Evolutionary conservation across 306 rosid genomes (phyloP), one percentile per base, ranked within the genome.

Genomic region (Inga leiocalycina): DNA sequence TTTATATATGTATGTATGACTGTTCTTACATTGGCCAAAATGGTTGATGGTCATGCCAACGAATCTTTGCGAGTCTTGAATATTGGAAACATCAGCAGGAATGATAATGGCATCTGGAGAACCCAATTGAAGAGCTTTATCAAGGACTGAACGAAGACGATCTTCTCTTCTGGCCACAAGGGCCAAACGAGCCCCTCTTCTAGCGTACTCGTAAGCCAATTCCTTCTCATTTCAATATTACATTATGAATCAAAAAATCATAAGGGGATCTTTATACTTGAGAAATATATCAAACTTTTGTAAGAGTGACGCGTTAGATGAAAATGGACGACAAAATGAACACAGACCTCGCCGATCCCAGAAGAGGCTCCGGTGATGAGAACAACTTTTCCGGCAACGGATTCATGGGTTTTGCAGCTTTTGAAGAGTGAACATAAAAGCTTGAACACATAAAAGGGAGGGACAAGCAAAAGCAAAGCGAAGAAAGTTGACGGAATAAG

Each of bases 311-410:
- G 24, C 1, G 14, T 19, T 61, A 11, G n/a, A 56, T 35, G 44
- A 37, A 2, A 17, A 35, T 15, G 45, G 24, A 61, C 8, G 22
- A 8, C 1, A 56, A 35, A 39, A 54, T 6, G 11, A 22, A 13
- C 6, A 62, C 66, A 66, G 19, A 66, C 82, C 82, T 79, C 74
- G 39, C 80, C 80, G 8, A 77, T 77, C 62, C 80, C 80, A 1
- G 80, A 77, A 13, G 80, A 77, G 20, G 80, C 80, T 45, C 80
- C 80, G 32, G 80, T 77, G 57, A 77, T 77, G 72, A 77, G 80
- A 2, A 77, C 80, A n/a, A 62, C 80, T 77, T 77, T 77, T 22
- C 72, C 80, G 51, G 80, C 43, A 1, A 77, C 16, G 22, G 19
- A 61, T 61, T 39, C 80, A 14, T 10, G 15, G 32, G 2, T 6